Conservation (phyloP, 2,329 filamentous ascomycete genomes). For the Bipolaris victoriae region DNA sequence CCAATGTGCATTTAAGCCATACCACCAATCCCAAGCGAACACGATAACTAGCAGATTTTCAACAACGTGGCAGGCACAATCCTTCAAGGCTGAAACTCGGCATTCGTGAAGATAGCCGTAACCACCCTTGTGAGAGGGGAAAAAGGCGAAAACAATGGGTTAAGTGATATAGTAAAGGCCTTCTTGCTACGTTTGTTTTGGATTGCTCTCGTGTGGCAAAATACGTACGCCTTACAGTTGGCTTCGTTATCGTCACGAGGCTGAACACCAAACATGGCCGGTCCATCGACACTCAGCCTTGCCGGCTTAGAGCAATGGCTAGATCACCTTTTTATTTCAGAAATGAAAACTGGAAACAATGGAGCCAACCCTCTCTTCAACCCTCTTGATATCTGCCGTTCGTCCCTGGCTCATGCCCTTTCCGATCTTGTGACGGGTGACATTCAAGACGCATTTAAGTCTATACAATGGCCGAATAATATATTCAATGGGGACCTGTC, state of each 20-base stretch:
- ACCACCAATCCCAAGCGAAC: background rate
- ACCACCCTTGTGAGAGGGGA: background rate
- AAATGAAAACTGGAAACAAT: background rate
- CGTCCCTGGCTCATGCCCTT: slow-evolving; percentile 31
- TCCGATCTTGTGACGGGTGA: slow-evolving; percentile 22
- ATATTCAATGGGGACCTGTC: slow-evolving; percentile 40
- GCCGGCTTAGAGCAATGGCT: background rate
- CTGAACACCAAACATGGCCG: background rate
- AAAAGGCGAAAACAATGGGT: background rate
- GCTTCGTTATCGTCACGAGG: background rate
- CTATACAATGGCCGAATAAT: slow-evolving; percentile 40
- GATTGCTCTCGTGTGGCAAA: background rate
- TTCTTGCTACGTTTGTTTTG: background rate
- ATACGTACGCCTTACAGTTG: background rate
- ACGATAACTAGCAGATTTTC: background rate
- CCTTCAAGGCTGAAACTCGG: background rate
- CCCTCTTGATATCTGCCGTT: slow-evolving; percentile 38
- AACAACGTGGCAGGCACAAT: background rate
- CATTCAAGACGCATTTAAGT: slow-evolving; percentile 26
- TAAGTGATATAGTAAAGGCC: background rate
- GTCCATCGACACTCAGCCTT: background rate
- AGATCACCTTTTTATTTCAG: background rate
- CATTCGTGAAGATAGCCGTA: background rate
- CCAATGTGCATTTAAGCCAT: background rate
- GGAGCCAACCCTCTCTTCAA: slow-evolving; percentile 20